phyloP scores from a whole-genome alignment of 75 land plant genomes.

The Azolla pinnata region DNA sequence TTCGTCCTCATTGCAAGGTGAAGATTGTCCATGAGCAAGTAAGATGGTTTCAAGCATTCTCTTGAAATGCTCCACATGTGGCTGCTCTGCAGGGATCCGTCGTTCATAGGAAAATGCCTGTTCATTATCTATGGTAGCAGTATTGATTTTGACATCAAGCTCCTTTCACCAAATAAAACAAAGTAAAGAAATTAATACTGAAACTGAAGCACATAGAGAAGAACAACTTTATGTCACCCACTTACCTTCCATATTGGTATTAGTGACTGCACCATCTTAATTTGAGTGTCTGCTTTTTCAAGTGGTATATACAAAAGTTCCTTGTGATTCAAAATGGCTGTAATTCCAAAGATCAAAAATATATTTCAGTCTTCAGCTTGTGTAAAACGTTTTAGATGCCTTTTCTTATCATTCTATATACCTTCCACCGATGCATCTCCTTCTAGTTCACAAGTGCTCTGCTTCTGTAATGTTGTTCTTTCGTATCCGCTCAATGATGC shows the following conservation, averaged over 20 bases:
- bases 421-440: slow-evolving; percentile 80
- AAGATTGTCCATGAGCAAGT: neutral
- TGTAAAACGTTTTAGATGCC: neutral
- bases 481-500: neutral
- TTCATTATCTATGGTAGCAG: neutral
- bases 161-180: neutral
- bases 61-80: neutral
- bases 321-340: slow-evolving; percentile 77
- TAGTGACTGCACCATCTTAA: slow-evolving; percentile 89
- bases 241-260: slow-evolving; percentile 94
- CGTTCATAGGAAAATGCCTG: neutral
- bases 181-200: neutral
- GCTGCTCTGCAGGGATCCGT: neutral
- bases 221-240: neutral
- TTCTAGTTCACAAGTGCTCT: slow-evolving; percentile 79
- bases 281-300: slow-evolving; percentile 53
- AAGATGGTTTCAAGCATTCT: neutral
- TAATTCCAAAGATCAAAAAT: neutral
- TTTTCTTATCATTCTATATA: slow-evolving; percentile 9
- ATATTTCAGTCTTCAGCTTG: neutral
- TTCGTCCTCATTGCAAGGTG: neutral
- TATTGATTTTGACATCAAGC: neutral
- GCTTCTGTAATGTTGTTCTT: slow-evolving; percentile 7
- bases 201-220: neutral
- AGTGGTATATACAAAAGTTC: slow-evolving; percentile 55